phyloP scores from a whole-genome alignment of 23 red algal genomes.

The Gracilaria domingensis region DNA sequence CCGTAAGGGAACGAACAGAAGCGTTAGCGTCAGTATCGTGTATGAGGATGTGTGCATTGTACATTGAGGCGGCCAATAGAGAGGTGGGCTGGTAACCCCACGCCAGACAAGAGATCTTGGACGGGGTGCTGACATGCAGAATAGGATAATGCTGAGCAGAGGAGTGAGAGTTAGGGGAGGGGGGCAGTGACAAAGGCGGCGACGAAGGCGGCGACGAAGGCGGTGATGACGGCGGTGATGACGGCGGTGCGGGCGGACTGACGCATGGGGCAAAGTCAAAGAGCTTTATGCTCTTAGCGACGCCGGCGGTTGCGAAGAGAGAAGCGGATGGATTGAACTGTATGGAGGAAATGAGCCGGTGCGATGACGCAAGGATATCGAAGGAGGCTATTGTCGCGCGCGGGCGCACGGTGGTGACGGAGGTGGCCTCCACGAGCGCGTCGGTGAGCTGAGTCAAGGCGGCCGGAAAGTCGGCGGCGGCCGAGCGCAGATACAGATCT shows the following conservation, averaged over 20 bases:
- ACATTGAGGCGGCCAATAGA: conserved; percentile 68
- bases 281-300: conserved; percentile 87
- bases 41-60: conserved; percentile 84
- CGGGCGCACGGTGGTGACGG: conserved; percentile 7
- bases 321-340: conserved; percentile 82
- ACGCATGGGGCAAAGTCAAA: conserved; percentile 78
- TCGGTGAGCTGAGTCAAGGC: conserved; percentile 24
- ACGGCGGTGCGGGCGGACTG: background rate
- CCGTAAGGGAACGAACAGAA: conserved; percentile 23
- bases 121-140: conserved; percentile 72
- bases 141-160: conserved; percentile 84
- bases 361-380: conserved; percentile 49
- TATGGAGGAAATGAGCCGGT: conserved; percentile 85
- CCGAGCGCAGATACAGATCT: conserved; percentile 34
- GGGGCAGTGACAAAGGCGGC: background rate
- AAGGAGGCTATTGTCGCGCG: conserved; percentile 23
- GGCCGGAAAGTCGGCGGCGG: background rate
- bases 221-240: too few species aligned
- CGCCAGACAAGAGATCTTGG: conserved; percentile 79
- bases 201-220: too few species aligned
- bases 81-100: conserved; percentile 72
- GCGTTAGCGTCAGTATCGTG: conserved; percentile 77
- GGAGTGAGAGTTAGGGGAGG: too few species aligned
- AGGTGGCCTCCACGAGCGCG: conserved; percentile 43
- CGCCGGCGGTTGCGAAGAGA: conserved; percentile 84